phyloP scores from a whole-genome alignment of 768 basidiomycete genomes.

The Phallus indusiatus region DNA sequence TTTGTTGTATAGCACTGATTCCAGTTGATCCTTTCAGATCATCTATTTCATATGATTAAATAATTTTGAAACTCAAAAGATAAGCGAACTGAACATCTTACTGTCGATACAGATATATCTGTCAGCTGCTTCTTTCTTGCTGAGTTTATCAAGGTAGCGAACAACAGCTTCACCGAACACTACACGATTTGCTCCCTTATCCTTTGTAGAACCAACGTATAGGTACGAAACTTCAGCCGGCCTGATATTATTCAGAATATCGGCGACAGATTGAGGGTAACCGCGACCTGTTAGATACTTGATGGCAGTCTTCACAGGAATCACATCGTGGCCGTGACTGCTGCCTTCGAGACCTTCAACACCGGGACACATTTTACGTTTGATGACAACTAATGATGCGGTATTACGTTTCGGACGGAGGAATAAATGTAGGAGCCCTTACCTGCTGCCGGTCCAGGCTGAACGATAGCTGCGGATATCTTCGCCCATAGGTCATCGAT shows the following conservation, averaged over 20 bases:
- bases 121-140: constrained; percentile 65
- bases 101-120: constrained; percentile 88
- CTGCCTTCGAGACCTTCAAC: constrained; percentile 71
- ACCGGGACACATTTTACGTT: constrained; percentile 60
- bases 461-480: constrained; percentile 41
- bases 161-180: constrained; percentile 82
- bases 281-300: constrained; percentile 63
- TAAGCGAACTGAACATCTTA: constrained; percentile 24
- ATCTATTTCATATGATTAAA: constrained; percentile 31
- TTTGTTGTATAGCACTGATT: constrained; percentile 78
- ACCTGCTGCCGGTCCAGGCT: constrained; percentile 77
- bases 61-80: background rate
- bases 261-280: constrained; percentile 37
- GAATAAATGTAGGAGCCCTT: constrained; percentile 14
- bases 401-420: background rate
- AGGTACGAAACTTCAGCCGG: constrained; percentile 44
- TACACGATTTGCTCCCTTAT: constrained; percentile 71
- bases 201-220: constrained; percentile 64
- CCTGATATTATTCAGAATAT: constrained; percentile 58
- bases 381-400: constrained; percentile 41
- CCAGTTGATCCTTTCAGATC: constrained; percentile 88
- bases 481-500: constrained; percentile 69
- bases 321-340: constrained; percentile 76
- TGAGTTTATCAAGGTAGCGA: constrained; percentile 60
- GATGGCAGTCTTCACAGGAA: constrained; percentile 71